These are phyloP conservation scores for Mallotus japonicus DNA, from an alignment of 441 rosid species.

Conservation along the genomic window DNA sequence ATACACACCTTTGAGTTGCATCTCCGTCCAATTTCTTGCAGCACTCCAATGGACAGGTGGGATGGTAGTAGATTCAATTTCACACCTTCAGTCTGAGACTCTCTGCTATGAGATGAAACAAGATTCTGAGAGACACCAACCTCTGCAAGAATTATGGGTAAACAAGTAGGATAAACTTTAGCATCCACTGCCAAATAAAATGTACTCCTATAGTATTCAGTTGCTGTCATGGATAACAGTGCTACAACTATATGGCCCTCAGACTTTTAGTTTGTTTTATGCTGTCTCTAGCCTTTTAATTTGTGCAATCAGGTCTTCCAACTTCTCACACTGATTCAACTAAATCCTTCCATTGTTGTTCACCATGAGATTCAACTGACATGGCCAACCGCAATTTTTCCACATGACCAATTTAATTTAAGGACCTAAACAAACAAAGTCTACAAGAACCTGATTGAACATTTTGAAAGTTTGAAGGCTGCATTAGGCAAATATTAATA, in stretches of 20 bases:
- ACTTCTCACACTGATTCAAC: neutral
- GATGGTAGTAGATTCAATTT: slow-evolving; percentile 58
- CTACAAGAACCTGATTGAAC: neutral
- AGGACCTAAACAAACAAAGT: neutral
- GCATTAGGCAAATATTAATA: neutral
- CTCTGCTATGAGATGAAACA: slow-evolving; percentile 45
- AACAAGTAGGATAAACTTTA: slow-evolving; percentile 18
- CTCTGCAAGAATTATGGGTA: slow-evolving; percentile 47
- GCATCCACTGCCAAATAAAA: neutral
- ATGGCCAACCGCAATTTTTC: neutral
- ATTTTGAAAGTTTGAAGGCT: neutral
- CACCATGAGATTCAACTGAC: neutral
- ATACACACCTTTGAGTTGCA: slow-evolving; percentile 77
- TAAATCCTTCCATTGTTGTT: neutral
- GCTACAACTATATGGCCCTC: neutral
- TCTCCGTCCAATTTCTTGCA: slow-evolving; percentile 93
- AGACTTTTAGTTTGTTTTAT: neutral
- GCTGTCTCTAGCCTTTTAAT: neutral
- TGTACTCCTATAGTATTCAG: too few species aligned
- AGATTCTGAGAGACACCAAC: slow-evolving; percentile 56
- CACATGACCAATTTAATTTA: neutral
- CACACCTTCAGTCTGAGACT: slow-evolving; percentile 55
- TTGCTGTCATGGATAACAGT: neutral
- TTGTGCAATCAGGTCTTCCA: neutral
- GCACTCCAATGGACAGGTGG: slow-evolving; percentile 69